These are phyloP conservation scores for Candida xiaguanensis DNA, from an alignment of 805 yeast genomes.

Conservation along the genomic window DNA sequence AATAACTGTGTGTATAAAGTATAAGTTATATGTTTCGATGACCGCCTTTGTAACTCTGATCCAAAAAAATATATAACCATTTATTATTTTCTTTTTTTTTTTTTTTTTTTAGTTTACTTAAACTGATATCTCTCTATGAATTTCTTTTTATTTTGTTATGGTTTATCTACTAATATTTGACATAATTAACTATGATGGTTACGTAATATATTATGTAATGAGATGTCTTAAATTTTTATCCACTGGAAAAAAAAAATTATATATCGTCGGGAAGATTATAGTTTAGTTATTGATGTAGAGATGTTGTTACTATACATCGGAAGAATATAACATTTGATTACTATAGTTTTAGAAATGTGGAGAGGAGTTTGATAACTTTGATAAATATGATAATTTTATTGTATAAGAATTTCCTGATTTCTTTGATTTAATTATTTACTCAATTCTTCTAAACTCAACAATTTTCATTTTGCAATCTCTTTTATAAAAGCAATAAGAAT, in stretches of 20 bases:
- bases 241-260: not conserved
- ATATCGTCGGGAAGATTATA: constrained; percentile 3
- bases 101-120: not conserved
- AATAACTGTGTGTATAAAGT: no score
- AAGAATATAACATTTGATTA: not conserved
- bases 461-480: no score
- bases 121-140: not conserved
- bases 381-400: no score
- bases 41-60: constrained; percentile 3
- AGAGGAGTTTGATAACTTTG: no score
- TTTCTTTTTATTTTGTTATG: not conserved
- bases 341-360: no score
- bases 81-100: not conserved
- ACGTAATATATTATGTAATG: not conserved
- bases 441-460: no score
- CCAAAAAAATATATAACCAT: not conserved
- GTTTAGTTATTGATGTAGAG: not conserved
- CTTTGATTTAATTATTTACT: no score
- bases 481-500: no score
- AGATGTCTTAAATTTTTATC: not conserved
- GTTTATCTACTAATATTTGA: no score
- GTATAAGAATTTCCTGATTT: no score
- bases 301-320: not conserved
- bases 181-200: no score
- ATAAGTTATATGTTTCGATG: not conserved